These are phyloP conservation scores for Elaeagnus macrophylla DNA, from an alignment of 306 rosid species.

Conservation along the genomic window DNA sequence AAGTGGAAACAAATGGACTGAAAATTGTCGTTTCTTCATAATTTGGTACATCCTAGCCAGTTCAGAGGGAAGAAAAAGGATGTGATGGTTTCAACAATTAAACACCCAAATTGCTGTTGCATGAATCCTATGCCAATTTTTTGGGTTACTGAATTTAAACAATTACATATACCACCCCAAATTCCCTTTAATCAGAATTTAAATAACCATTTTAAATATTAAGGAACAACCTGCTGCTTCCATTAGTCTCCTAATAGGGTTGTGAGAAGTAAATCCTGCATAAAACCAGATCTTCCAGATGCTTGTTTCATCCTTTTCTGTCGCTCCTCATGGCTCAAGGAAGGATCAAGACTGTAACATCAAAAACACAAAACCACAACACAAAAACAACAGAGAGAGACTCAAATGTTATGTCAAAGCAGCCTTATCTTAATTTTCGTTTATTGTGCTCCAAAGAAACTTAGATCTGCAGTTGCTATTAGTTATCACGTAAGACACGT, in stretches of 20 bases:
- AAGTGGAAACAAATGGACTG: no score
- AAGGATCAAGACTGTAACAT: conserved; percentile 66
- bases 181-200: conserved; percentile 20
- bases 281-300: conserved; percentile 75
- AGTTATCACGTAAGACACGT: no score
- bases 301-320: conserved; percentile 72
- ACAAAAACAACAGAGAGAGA: conserved; percentile 9
- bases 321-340: conserved; percentile 79
- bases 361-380: not conserved
- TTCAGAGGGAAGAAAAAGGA: no score
- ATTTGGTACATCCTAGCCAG: no score
- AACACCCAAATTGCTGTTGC: conserved; percentile 87
- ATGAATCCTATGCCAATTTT: conserved; percentile 48
- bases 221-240: conserved; percentile 27
- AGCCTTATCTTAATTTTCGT: no score
- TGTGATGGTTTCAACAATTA: conserved; percentile 33
- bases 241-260: conserved; percentile 50
- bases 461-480: no score
- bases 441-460: no score
- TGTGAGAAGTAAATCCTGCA: conserved; percentile 75
- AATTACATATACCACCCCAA: conserved; percentile 26
- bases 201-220: conserved; percentile 29
- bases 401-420: conserved; percentile 3
- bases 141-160: not conserved
- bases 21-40: no score